Evolutionary conservation across 768 basidiomycete species (phyloP), one percentile per base, ranked within the genome.

Genomic region (Jaapia argillacea): DNA sequence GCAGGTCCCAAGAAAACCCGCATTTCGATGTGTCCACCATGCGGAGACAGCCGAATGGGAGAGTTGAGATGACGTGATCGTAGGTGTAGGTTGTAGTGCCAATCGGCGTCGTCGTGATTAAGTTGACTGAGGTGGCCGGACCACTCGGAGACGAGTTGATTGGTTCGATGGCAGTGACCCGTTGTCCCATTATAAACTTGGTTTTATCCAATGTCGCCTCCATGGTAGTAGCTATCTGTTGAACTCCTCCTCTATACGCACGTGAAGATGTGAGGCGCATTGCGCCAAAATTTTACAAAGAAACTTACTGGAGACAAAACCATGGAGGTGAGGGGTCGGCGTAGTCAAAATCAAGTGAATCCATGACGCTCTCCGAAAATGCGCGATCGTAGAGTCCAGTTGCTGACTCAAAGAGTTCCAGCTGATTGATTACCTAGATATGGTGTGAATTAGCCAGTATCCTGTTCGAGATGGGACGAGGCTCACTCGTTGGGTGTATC

Each of bases 41-140:
- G 23, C 61, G 56, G 14, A 66, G 48, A 33, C 46, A 44, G 7
- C 63, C 48, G 3, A 66, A 52, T 2, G 65, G 58, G 13, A 62
- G 42, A 3, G 65, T 64, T 1, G 58, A 58, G 35, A 66, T 59
- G 41, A 65, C 60, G 33, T 23, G 24, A 24, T 10, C 10, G 28
- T 33, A 33, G 10, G 28, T 33, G 28, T 16, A 16, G 16, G 28
- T 10, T 10, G 28, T n/a, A n/a, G n/a, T n/a, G n/a, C n/a, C n/a
- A n/a, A n/a, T n/a, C n/a, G n/a, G n/a, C n/a, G n/a, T n/a, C n/a
- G n/a, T n/a, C n/a, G 28, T 33, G 10, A 33, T 10, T 10, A 33
- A 33, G 10, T 10, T 16, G 28, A 10, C 28, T 33, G 28, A 16
- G 28, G 28, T 33, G 16, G 10, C 28, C 10, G 28, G 28, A 16